Evolutionary conservation across 352 stramenopile genomes (phyloP), one percentile per base, ranked within the genome.

Genomic region (Phytophthora rubi): DNA sequence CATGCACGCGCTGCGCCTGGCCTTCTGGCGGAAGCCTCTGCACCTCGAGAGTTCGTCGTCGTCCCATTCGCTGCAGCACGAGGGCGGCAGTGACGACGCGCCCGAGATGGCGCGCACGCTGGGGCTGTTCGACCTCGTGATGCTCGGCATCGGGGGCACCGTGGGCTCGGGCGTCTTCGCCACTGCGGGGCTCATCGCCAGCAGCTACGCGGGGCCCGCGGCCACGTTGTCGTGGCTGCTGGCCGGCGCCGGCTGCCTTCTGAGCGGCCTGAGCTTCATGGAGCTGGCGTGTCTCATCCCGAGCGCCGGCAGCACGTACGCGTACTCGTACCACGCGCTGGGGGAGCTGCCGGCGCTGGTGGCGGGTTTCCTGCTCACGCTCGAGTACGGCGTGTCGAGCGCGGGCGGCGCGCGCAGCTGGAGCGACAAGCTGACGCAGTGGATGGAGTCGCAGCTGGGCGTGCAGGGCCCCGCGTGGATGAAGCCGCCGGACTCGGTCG

Each of bases 151-250:
- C 10, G 95, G 96, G 6, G 95, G 90, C 28, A 99, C 96, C 0
- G 89, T 99, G 8, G 96, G 96, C n/a, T 88, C 79, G 2, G 96
- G 96, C 23, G 88, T 99, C 23, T 99, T 98, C 75, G 93, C 88
- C 8, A 96, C 87, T 0, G 78, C 88, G 0, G 87, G 88, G 0
- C 65, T 92, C 44, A 92, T 95, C 68, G 81, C 81, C n/a, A 80
- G 59, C 54, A 73, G 65, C 5, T 91, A 89, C 64, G 86, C 86
- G 0, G 86, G 95, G 1, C 93, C 95, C 0, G 88, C 83, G 0
- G 91, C 91, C 4, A 85, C 88, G 32, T 62, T 98, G 0, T 96
- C 80, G 44, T 98, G 91, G 88, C 70, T 92, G 3, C 76, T 98
- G 21, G 86, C 86, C 0, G 95, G 91, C 6, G 7, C 88, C 2